Conservation (phyloP, 75 land plant genomes). For the Cupressus sempervirens region DNA sequence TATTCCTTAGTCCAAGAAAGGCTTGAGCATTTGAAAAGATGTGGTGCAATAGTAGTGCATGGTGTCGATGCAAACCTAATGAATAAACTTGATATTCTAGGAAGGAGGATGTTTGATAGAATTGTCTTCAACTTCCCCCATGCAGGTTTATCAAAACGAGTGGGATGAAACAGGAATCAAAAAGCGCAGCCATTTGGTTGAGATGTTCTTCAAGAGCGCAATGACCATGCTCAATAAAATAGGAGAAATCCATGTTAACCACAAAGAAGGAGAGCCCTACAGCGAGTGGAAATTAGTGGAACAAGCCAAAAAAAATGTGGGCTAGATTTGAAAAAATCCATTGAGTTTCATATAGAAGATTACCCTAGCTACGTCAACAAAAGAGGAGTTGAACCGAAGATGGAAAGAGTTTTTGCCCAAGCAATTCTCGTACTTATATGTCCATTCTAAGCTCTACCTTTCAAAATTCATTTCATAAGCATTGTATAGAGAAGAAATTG, state of each 20-base stretch:
- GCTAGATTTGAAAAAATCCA: conserved; percentile 18
- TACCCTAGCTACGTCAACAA: conserved; percentile 52
- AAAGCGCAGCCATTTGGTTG: conserved; percentile 30
- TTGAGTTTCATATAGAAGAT: conserved; percentile 26
- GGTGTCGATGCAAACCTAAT: too few relatives aligned
- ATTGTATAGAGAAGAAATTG: neutral
- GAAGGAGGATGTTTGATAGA: too few relatives aligned
- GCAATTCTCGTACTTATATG: neutral
- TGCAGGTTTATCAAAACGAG: too few relatives aligned
- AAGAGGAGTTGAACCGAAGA: conserved; percentile 26
- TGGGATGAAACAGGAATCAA: too few relatives aligned
- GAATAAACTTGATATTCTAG: too few relatives aligned
- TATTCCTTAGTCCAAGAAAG: too few relatives aligned
- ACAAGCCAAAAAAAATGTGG: conserved; percentile 25
- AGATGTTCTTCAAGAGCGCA: conserved; percentile 42
- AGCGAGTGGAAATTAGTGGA: conserved; percentile 36
- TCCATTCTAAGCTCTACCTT: neutral
- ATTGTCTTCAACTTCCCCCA: too few relatives aligned
- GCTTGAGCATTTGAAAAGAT: too few relatives aligned
- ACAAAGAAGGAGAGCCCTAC: conserved; percentile 35
- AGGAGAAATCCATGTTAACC: conserved; percentile 54
- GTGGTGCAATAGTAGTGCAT: too few relatives aligned
- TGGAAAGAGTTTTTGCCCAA: neutral
- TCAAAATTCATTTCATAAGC: conserved; percentile 5
- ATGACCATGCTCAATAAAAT: conserved; percentile 19